Percentiles rank a stretch among this genome's conserved stretches.
These are phyloP conservation scores for Silene conica DNA, from an alignment of 148 eudicot genomes.

Conservation along the genomic window DNA sequence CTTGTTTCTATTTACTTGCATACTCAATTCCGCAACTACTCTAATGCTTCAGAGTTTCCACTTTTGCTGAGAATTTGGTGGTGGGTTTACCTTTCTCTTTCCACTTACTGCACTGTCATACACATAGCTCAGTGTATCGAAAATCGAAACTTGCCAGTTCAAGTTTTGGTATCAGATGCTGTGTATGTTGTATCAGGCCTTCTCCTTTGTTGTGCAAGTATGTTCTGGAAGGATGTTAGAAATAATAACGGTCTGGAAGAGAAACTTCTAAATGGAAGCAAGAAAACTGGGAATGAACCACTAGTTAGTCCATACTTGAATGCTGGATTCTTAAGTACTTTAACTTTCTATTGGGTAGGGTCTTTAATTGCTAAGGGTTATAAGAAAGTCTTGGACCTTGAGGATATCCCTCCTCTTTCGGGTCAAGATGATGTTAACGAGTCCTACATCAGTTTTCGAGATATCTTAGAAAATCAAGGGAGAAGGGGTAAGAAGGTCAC, in stretches of 20 bases:
- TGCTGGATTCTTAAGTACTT: conserved; percentile 28
- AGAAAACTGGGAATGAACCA: conserved; percentile 6
- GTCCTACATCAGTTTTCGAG: conserved; percentile 24
- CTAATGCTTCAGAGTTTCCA: conserved; percentile 35
- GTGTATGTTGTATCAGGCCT: conserved; percentile 31
- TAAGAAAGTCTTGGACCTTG: conserved; percentile 36
- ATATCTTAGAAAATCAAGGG: conserved; percentile 16
- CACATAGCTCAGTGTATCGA: conserved; percentile 25
- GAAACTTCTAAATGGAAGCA: conserved; percentile 30
- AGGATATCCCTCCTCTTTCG: conserved; percentile 40
- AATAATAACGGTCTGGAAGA: conserved; percentile 22
- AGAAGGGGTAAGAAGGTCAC: conserved; percentile 20
- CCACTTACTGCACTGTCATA: conserved; percentile 47
- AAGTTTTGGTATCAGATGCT: conserved; percentile 26
- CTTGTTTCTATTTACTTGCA: conserved; percentile 41
- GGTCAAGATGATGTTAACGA: conserved; percentile 29
- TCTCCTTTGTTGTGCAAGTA: conserved; percentile 21
- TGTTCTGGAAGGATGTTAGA: conserved; percentile 21
- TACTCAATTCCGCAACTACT: conserved; percentile 23
- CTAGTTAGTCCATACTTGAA: conserved; percentile 25
- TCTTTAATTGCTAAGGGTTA: conserved; percentile 33
- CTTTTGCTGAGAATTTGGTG: conserved; percentile 61
- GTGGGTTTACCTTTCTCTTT: conserved; percentile 47
- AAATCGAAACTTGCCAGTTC: conserved; percentile 11
- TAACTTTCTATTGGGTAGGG: conserved; percentile 37